Evolutionary conservation across 192 early-diverging fungal species (phyloP), one percentile per base, ranked within the genome.

Genomic region (Umbelopsis vinacea): DNA sequence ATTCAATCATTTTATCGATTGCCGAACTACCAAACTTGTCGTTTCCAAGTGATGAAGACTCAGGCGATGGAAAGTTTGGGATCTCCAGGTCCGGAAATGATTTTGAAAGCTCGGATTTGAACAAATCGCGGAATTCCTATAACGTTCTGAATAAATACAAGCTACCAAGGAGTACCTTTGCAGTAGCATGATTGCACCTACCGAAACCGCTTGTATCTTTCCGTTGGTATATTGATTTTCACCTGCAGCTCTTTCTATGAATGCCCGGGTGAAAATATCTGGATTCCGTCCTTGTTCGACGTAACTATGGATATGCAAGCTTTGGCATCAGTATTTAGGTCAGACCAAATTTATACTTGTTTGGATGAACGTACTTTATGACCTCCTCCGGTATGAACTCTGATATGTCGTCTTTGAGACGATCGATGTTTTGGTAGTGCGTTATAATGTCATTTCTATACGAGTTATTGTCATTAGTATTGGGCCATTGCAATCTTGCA

Each of bases 161-260:
- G 11, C 8, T 43, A 43, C 8, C 40, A 43, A 43, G 11, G 11
- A 7, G 6, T 43, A n/a, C 26, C 19, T 45, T 17, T 6, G 22
- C 10, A 5, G 17, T 24, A 9, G 24, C 24, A 29, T 22, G 6
- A 15, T 57, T 22, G 9, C 23, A 47, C 71, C 73, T 82, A 81
- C 85, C 66, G 82, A 76, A 23, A 86, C 75, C 11, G 85, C 82
- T 23, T 76, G 71, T 57, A 86, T 81, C 46, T 86, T 86, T 54
- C 85, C 85, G 48, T 86, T 84, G 0, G 85, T 86, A 57, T 81
- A 84, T 40, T 86, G 85, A 43, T 86, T 86, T 52, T 86, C 85
- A 47, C 79, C 83, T 23, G 81, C 85, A 29, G 82, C 79, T 67
- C 83, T 66, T 45, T 83, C 81, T 48, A 84, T 74, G 72, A 86